Evolutionary conservation across 768 basidiomycete species (phyloP).

Genomic region (Gelatoporia subvermispora): DNA sequence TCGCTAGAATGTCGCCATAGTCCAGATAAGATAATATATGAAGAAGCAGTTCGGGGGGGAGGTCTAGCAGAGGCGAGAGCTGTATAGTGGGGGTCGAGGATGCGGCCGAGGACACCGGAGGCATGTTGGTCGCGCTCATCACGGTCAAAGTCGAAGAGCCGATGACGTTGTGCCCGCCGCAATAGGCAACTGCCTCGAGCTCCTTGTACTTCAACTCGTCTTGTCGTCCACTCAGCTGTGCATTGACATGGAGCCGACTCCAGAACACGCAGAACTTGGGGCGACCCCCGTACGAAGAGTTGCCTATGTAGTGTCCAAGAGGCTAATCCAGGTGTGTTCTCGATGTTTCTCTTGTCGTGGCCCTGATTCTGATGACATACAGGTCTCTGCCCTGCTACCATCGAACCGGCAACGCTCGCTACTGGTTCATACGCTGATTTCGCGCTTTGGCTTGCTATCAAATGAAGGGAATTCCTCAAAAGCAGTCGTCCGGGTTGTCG

Average conservation of each 20-base stretch:
- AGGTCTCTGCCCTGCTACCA: constrained; percentile 53
- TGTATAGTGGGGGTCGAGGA: too few species aligned
- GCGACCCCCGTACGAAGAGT: constrained; percentile 22
- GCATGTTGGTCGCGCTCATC: too few species aligned
- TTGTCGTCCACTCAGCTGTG: too few species aligned
- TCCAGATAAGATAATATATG: constrained; percentile 8
- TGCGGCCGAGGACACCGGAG: too few species aligned
- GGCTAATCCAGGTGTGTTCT: too few species aligned
- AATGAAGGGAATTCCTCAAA: constrained; percentile 17
- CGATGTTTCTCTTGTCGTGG: neutral
- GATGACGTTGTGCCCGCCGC: too few species aligned
- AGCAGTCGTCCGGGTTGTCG: constrained; percentile 36
- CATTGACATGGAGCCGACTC: too few species aligned
- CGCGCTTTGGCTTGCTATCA: constrained; percentile 45
- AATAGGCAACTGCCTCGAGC: too few species aligned
- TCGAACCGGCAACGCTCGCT: constrained; percentile 64
- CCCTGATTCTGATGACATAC: neutral
- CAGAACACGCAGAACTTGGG: neutral
- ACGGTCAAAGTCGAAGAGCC: too few species aligned
- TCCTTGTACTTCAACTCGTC: too few species aligned
- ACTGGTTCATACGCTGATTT: constrained; percentile 60
- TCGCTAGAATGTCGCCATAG: neutral
- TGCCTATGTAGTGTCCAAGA: constrained; percentile 8
- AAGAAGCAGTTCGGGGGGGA: constrained; percentile 16
- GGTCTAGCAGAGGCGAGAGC: constrained; percentile 8